These are phyloP conservation scores for Colletotrichum sansevieriae DNA, from an alignment of 2,329 filamentous ascomycete genomes.

Conservation along the genomic window DNA sequence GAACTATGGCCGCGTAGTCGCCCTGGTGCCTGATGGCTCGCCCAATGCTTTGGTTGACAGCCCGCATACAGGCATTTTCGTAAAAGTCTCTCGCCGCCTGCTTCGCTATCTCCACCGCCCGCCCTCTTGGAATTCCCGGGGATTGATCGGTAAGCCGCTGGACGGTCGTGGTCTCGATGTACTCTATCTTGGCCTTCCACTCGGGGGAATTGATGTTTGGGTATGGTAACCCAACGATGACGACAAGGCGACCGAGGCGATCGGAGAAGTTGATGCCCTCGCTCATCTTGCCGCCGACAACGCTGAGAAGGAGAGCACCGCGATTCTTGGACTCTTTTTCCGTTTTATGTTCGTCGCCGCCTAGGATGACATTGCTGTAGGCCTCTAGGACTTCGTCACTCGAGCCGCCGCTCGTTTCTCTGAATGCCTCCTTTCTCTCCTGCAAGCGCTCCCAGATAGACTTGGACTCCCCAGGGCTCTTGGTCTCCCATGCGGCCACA, in stretches of 20 bases:
- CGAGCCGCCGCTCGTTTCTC: constrained; percentile 65
- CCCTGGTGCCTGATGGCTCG: constrained; percentile 88
- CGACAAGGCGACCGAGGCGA: constrained; percentile 85
- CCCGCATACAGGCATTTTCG: constrained; percentile 95
- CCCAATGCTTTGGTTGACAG: constrained; percentile 97
- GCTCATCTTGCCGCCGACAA: constrained; percentile 93
- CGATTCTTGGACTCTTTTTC: constrained; percentile 45
- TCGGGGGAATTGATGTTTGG: constrained; percentile 90
- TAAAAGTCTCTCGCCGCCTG: constrained; percentile 82
- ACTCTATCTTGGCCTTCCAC: constrained; percentile 92
- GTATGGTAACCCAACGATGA: constrained; percentile 93
- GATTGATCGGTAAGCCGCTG: constrained; percentile 50
- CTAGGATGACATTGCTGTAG: constrained; percentile 78
- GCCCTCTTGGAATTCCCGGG: constrained; percentile 44
- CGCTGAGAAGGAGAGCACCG: constrained; percentile 87
- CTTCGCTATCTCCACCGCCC: constrained; percentile 58
- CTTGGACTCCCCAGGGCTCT: constrained; percentile 46
- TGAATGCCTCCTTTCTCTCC: constrained; percentile 73
- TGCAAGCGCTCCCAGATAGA: constrained; percentile 71
- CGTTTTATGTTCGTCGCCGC: constrained; percentile 46
- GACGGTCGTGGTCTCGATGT: constrained; percentile 76
- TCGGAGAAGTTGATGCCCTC: constrained; percentile 99
- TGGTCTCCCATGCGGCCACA: constrained; percentile 70
- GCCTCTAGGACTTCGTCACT: constrained; percentile 79
- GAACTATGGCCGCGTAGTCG: constrained; percentile 91